Evolutionary conservation across 371 early-diverging fungal species (phyloP).

Genomic region (Rhizopus microsporus): DNA sequence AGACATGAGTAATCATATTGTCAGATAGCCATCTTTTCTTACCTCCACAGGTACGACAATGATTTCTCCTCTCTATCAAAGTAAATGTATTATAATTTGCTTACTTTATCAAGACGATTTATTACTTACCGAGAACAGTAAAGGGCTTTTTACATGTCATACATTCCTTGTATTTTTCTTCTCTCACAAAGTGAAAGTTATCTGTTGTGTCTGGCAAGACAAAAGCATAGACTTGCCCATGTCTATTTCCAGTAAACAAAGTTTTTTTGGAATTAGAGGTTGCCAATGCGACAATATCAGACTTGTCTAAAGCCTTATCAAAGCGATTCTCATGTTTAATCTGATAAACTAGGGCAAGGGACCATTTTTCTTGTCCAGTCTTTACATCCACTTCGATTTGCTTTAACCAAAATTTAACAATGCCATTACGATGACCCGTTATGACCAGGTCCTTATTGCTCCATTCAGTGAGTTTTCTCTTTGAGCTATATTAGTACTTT

Average conservation of each 20-base stretch:
- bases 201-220: conserved; percentile 71
- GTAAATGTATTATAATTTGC: not conserved
- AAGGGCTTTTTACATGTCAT: conserved; percentile 58
- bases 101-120: too few relatives aligned
- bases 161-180: conserved; percentile 61
- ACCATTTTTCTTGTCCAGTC: conserved; percentile 34
- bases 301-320: conserved; percentile 16
- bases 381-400: conserved; percentile 30
- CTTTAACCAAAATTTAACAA: conserved; percentile 55
- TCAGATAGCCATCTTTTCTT: not conserved
- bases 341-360: conserved; percentile 31
- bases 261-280: conserved; percentile 49
- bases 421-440: conserved; percentile 63
- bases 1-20: not conserved
- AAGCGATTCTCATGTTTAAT: conserved; percentile 29
- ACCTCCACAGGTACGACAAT: conserved; percentile 53
- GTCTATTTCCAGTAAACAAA: conserved; percentile 63
- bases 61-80: conserved; percentile 36
- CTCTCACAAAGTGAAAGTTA: conserved; percentile 63
- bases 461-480: conserved; percentile 28
- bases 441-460: conserved; percentile 45
- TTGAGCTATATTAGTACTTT: not conserved
- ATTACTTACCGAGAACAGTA: conserved; percentile 56
- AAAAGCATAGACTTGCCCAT: conserved; percentile 64
- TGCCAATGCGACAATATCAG: conserved; percentile 41